Conservation (phyloP, 495 filamentous ascomycete species). For the Penicillium manginii region DNA sequence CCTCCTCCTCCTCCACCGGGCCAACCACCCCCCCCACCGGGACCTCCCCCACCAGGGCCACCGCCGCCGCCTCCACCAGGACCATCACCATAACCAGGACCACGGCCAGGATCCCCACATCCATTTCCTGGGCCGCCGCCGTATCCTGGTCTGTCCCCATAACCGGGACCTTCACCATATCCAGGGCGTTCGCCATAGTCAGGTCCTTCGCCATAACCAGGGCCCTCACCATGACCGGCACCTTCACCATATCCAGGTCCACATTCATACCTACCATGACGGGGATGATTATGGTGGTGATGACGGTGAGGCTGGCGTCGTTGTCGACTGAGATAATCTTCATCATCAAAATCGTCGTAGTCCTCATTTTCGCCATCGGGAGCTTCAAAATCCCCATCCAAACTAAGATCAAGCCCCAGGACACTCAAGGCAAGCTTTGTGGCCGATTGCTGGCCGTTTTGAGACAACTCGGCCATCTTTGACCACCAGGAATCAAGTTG, state of each 20-base stretch:
- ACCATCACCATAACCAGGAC: neutral
- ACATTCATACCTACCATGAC: neutral
- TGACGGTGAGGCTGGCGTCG: conserved; percentile 21
- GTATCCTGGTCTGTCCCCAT: neutral
- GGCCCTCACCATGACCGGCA: neutral
- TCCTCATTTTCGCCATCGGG: conserved; percentile 8
- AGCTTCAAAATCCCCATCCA: neutral
- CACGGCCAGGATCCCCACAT: neutral
- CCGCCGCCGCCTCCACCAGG: neutral
- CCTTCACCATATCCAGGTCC: neutral
- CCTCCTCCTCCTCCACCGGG: neutral
- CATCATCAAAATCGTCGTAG: conserved; percentile 33
- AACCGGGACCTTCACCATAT: neutral
- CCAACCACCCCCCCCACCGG: neutral
- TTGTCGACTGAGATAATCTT: neutral
- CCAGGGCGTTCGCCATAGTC: neutral
- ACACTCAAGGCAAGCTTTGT: neutral
- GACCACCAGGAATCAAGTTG: conserved; percentile 4
- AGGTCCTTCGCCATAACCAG: neutral
- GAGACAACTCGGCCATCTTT: conserved; percentile 1
- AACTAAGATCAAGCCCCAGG: neutral
- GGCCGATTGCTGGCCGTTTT: neutral
- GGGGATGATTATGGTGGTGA: conserved; percentile 35
- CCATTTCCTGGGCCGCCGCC: neutral
- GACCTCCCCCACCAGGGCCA: neutral